phyloP scores from a whole-genome alignment of 331 rosid genomes.

The Rhamnella rubrinervis region DNA sequence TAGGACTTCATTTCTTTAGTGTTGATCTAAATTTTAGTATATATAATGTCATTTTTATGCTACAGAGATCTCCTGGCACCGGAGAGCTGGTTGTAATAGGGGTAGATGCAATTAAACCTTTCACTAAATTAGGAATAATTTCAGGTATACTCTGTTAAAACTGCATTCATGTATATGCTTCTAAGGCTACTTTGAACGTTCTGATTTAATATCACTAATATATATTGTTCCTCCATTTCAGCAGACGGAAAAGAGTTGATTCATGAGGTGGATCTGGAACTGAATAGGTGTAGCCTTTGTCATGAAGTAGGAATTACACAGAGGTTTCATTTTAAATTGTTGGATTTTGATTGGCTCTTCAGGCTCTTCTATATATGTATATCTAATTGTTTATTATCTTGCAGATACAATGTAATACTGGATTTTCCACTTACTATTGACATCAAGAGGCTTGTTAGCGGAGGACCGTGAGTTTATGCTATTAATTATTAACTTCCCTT shows the following conservation, averaged over 20 bases:
- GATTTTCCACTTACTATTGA: constrained; percentile 64
- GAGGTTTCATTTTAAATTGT: constrained; percentile 35
- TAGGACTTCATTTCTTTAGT: background rate
- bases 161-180: background rate
- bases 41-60: background rate
- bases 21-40: background rate
- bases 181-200: background rate
- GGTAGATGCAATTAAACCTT: constrained; percentile 55
- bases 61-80: constrained; percentile 57
- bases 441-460: constrained; percentile 46
- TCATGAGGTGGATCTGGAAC: constrained; percentile 55
- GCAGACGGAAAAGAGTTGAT: constrained; percentile 63
- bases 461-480: constrained; percentile 54
- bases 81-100: constrained; percentile 57
- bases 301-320: constrained; percentile 66
- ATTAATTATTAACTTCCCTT: background rate
- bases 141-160: constrained; percentile 45
- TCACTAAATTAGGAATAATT: constrained; percentile 46
- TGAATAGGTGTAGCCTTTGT: constrained; percentile 47
- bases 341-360: background rate
- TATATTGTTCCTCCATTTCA: constrained; percentile 12
- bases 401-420: constrained; percentile 64
- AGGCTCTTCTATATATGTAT: background rate
- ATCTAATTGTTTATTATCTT: constrained; percentile 2
- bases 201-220: too few species aligned